Base-by-base conservation (phyloP, 257 asterid species). In the Eustoma russellianum region DNA sequence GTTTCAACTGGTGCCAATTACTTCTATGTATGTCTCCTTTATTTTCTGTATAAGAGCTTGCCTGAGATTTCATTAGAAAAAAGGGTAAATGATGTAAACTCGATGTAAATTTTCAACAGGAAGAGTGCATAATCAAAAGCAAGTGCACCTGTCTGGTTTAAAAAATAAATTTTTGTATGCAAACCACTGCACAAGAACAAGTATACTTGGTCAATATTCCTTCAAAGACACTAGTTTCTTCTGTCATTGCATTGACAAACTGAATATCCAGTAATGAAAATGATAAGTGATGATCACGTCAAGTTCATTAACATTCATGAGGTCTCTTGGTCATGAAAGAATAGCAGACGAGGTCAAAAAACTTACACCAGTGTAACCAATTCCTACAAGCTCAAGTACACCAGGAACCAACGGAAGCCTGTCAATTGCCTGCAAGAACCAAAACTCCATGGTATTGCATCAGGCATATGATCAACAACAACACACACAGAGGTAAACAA, bases 391-490 rank as follows among this genome's bases (percentile, higher is more conserved):
- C 82, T 88, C 97, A 30, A 88, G 66, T 63, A 83, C 77, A 53
- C 92, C 97, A 46, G 97, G 97, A 70, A 88, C 50, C 63, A 88
- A 60, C 18, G 97, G 97, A 53, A 88, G 89, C 89, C 78, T 83
- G 65, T 88, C 97, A 70, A 88, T 70, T 56, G 97, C 97, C 96
- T 87, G 68, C 33, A 59, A 47, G 35, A 54, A 33, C 30, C 35
- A 50, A 48, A 67, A 55, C 16, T 24, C 30, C 30, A 24, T 24
- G 30, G 49, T 33, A 41, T 28, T 38, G 17, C 54, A 41, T 56
- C 15, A 52, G 40, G 4, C 13, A 17, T 14, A 6, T 28, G 16
- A 16, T 35, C 43, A 56, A n/a, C n/a, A n/a, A n/a, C n/a, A n/a
- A n/a, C n/a, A n/a, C n/a, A n/a, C n/a, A n/a, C n/a, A n/a, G n/a